Base-by-base conservation (phyloP, 1,139 yeast genomes). In the Magnusiomyces fungicola region DNA sequence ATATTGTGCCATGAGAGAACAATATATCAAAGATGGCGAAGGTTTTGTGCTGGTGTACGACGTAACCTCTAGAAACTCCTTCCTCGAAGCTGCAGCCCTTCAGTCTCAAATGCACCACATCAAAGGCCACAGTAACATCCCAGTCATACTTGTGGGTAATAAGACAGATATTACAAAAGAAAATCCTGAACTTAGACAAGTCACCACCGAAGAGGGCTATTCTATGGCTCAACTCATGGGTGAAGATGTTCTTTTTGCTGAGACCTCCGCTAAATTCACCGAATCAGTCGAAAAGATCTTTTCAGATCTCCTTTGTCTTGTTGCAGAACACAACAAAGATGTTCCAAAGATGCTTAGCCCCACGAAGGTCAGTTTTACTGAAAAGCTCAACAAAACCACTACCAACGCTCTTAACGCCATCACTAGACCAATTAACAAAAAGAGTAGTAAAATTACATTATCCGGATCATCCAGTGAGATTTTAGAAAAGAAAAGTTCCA, bases 241-340 rank as follows among this genome's bases (percentile, higher is more conserved):
- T 62, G n/a, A 27, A 6, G 75, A 79, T 57, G 85, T 95, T 56
- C 84, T 86, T 41, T 94, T 90, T 63, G 75, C 89, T 61, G 98
- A 92, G 69, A 87, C 97, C 2, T 81, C 92, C 49, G 98, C 98
- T 32, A 89, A 92, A 71, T 90, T 84, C 64, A 80, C 95, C 58
- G 80, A 88, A 65, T 90, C 92, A 61, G 97, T 94, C 48, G 97
- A 92, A 65, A 95, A 88, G 61, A 88, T 95, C 2, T 92, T 94
- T 66, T 83, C 75, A 62, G 83, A 80, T 40, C 71, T 86, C 56
- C 94, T 84, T 9, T 74, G 90, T 56, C 74, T 76, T 45, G 81
- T 84, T 51, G 72, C 83, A 57, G 73, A 67, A 44, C 68, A 62
- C 57, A 66, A 75, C 53, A 69, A 62, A 54, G 62, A 41, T 24